Base-by-base conservation (phyloP, 352 stramenopile species). In the Hyaloperonospora arabidopsidis region DNA sequence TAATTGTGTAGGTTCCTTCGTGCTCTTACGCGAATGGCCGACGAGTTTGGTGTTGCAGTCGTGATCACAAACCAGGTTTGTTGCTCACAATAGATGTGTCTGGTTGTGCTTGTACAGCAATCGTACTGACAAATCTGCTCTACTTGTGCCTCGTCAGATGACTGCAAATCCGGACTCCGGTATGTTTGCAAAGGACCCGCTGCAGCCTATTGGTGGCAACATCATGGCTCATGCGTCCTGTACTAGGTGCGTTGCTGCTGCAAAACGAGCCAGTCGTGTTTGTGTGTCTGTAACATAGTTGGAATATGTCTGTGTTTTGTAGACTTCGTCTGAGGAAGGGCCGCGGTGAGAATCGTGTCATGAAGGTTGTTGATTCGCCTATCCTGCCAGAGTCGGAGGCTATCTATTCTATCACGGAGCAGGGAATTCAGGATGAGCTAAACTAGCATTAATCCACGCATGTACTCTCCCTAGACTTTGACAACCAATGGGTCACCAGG, bases 41-140 rank as follows among this genome's bases (percentile, higher is more conserved):
- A 99, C 62, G 96, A 99, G 68, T 99, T 99, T 71, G 97, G 97
- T n/a, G 95, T 99, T 34, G 97, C 97, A 8, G 88, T 93, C 18
- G 84, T 93, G 21, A 92, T 92, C 54, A 90, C 84, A 34, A 95
- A 95, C 56, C 84, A 93, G 71, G 84, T 91, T 50, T 19, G 59
- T 57, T 21, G 17, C 14, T 5, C 12, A 41, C n/a, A 6, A 10
- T 15, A 5, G 13, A 41, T 15, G 12, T 41, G 5, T 18, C 35
- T 10, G 4, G 35, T 15, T 41, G 5, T 41, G 35, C n/a, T 15
- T 44, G 15, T 44, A 32, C 0, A 32, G 25, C 0, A 32, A 32
- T 32, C 4, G 25, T 32, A 32, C 25, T 32, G 25, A 32, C 25
- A n/a, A n/a, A n/a, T n/a, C n/a, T 32, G 8, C 25, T 32, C 25